phyloP scores from a whole-genome alignment of 2,329 filamentous ascomycete genomes.

The Clarireedia paspali region DNA sequence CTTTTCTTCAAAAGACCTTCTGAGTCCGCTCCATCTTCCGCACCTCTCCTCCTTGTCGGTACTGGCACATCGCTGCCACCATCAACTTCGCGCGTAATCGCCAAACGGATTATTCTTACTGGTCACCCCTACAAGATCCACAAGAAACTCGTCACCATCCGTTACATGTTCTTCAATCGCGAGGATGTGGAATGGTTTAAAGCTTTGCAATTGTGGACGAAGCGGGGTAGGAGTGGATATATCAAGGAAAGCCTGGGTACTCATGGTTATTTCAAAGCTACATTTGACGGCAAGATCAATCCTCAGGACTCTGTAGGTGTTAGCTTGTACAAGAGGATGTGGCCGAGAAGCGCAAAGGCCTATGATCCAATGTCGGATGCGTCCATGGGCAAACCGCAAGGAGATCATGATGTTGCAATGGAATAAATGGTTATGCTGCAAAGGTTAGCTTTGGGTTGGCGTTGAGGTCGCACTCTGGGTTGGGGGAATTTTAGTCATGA shows the following conservation, averaged over 20 bases:
- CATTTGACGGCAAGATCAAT: conserved; percentile 92
- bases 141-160: conserved; percentile 91
- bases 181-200: conserved; percentile 98
- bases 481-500: conserved; percentile 3
- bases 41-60: conserved; percentile 64
- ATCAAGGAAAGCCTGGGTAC: conserved; percentile 93
- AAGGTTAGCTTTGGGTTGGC: background rate
- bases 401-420: conserved; percentile 2
- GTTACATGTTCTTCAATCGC: conserved; percentile 99
- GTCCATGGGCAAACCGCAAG: background rate
- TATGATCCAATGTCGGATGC: conserved; percentile 9
- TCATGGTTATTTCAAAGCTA: conserved; percentile 99
- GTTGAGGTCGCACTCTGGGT: background rate
- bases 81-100: conserved; percentile 69
- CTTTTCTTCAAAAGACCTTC: conserved; percentile 70
- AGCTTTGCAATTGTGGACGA: conserved; percentile 90
- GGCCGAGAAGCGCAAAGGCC: conserved; percentile 59
- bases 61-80: conserved; percentile 83
- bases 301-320: conserved; percentile 91
- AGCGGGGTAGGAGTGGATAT: conserved; percentile 76
- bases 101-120: conserved; percentile 88
- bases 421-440: background rate
- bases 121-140: conserved; percentile 98
- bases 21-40: conserved; percentile 36
- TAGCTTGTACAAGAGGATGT: conserved; percentile 79